Conservation (phyloP, 768 basidiomycete genomes). For the Fistulinella prunicolor region DNA sequence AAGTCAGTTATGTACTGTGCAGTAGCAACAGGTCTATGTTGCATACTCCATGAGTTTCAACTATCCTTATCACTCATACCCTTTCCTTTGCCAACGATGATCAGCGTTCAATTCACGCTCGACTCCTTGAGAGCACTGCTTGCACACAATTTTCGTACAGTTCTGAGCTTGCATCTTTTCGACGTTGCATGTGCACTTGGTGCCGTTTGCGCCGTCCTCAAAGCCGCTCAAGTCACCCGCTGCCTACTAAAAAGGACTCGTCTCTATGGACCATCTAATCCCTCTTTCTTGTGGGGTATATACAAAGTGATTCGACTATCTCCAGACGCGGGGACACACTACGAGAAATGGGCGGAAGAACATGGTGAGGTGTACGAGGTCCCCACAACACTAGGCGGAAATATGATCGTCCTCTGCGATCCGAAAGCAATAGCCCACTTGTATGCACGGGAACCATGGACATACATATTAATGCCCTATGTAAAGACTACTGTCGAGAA, state of each 20-base stretch:
- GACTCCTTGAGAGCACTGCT: too few relatives aligned
- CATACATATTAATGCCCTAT: constrained; percentile 26
- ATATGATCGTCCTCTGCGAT: constrained; percentile 40
- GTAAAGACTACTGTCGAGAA: constrained; percentile 18
- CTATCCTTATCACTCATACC: too few relatives aligned
- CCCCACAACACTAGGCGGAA: constrained; percentile 36
- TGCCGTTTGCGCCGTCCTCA: constrained; percentile 8
- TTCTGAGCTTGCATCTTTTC: neutral
- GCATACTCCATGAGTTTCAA: too few relatives aligned
- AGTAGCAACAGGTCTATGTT: too few relatives aligned
- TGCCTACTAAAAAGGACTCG: constrained; percentile 15
- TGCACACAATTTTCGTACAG: too few relatives aligned
- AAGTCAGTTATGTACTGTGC: too few relatives aligned
- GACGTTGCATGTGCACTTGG: constrained; percentile 3
- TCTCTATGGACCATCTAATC: constrained; percentile 19
- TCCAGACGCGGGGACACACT: constrained; percentile 32
- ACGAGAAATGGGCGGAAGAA: constrained; percentile 45
- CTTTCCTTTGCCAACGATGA: too few relatives aligned
- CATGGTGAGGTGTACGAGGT: constrained; percentile 48
- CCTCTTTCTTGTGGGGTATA: constrained; percentile 19
- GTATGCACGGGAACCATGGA: constrained; percentile 46
- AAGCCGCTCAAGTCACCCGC: constrained; percentile 1
- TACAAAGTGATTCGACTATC: neutral
- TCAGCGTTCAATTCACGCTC: too few relatives aligned
- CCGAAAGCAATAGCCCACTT: constrained; percentile 52